Evolutionary conservation across 2,329 filamentous ascomycete genomes (phyloP).

Genomic region (Monilinia vaccinii-corymbosi): DNA sequence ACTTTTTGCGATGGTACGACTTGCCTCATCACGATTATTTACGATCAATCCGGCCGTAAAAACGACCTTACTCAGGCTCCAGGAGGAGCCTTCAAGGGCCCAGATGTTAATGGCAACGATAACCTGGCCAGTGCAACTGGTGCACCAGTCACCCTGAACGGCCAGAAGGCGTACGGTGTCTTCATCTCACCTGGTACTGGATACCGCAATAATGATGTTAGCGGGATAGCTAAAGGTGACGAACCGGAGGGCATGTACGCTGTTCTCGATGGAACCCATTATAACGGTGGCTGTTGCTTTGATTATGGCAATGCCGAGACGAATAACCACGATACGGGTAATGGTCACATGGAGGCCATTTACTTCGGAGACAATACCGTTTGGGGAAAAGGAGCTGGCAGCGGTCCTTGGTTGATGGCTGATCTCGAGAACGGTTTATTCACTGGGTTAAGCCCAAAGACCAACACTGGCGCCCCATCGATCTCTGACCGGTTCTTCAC

Average conservation of each 20-base stretch:
- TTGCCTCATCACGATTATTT: conserved; percentile 54
- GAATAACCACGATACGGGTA: conserved; percentile 43
- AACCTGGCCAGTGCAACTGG: conserved; percentile 49
- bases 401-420: conserved; percentile 59
- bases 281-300: conserved; percentile 47
- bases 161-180: conserved; percentile 54
- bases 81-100: conserved; percentile 46
- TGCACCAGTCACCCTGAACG: conserved; percentile 52
- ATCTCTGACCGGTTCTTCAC: conserved; percentile 48
- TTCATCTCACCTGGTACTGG: conserved; percentile 53
- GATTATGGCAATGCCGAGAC: conserved; percentile 51
- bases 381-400: conserved; percentile 49
- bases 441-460: conserved; percentile 38
- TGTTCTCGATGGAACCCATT: conserved; percentile 50
- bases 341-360: conserved; percentile 60
- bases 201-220: conserved; percentile 49
- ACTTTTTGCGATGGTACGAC: conserved; percentile 51
- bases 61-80: conserved; percentile 57
- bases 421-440: conserved; percentile 61
- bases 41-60: conserved; percentile 53
- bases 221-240: conserved; percentile 45
- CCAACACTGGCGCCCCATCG: conserved; percentile 44
- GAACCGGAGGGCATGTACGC: conserved; percentile 51
- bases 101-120: conserved; percentile 47
- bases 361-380: conserved; percentile 48